Evolutionary conservation across 257 asterid genomes (phyloP), one percentile per base, ranked within the genome.

Genomic region (Jasminum sambac): DNA sequence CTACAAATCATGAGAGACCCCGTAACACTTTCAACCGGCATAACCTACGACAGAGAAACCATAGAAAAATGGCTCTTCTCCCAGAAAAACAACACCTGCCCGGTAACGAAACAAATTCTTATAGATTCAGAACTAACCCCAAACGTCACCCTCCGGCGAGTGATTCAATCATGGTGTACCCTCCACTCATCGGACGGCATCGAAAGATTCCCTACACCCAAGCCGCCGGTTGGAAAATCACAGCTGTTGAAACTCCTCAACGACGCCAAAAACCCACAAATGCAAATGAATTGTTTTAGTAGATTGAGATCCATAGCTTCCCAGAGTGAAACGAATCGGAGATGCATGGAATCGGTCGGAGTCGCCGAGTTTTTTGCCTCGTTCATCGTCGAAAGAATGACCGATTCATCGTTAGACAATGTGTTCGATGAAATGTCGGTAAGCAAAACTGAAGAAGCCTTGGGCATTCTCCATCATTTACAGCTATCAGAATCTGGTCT

Each of bases 1-100:
- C 66, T 84, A 11, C 79, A 84, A 63, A 71, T 79, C 21, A 84
- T 84, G 88, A 84, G 74, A 67, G 88, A 81, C 16, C 88, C 88
- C 6, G 86, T 84, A 11, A 84, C 76, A 5, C 11, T 81, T 44
- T 64, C 81, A 2, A 84, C 88, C 0, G 88, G 88, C 19, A 84
- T 84, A 25, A 81, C 88, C 55, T 84, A 81, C 21, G 88, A 84
- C 63, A 76, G 88, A 9, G 77, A 76, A 23, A 79, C 73, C 66
- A 84, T 84, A 2, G 88, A 84, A n/a, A 81, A 69, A 58, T 84
- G 88, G 88, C 63, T 81, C 5, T 76, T 84, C 63, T 50, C 79
- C 0, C 74, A n/a, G 14, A 79, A 74, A 17, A 81, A 81, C 26
- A 44, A 71, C 4, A 62, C 74, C 0, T 81, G 86, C 26, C 88